These are phyloP conservation scores for Lasiosphaeriaceae sp. DNA, from an alignment of 495 filamentous ascomycete species.

Conservation along the genomic window DNA sequence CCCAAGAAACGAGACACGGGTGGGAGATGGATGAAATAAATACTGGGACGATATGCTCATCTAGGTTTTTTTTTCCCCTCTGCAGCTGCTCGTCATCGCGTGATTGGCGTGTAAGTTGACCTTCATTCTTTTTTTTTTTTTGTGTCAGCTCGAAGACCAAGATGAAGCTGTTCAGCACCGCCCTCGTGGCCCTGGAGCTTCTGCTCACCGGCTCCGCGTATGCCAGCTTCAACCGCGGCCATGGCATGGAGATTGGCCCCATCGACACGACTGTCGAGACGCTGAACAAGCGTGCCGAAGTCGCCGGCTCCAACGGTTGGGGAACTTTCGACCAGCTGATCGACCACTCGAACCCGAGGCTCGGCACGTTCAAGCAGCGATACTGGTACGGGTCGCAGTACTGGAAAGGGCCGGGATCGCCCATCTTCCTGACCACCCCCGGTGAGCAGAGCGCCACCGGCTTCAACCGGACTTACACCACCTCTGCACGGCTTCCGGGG, in stretches of 20 bases:
- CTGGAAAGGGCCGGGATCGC: constrained; percentile 30
- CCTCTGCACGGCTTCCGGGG: constrained; percentile 40
- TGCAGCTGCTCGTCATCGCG: neutral
- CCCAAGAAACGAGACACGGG: too few relatives aligned
- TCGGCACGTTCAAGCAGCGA: constrained; percentile 32
- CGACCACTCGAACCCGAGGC: constrained; percentile 27
- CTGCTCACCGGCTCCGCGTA: constrained; percentile 5
- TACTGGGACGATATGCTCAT: too few relatives aligned
- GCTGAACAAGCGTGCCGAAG: constrained; percentile 21
- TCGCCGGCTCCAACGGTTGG: constrained; percentile 22
- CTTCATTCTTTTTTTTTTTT: too few relatives aligned
- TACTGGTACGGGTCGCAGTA: constrained; percentile 31
- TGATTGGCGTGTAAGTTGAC: neutral
- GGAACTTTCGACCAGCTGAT: constrained; percentile 33
- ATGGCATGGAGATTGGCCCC: constrained; percentile 24
- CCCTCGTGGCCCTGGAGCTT: constrained; percentile 8
- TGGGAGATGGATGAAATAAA: too few relatives aligned
- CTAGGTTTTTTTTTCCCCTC: neutral
- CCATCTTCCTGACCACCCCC: constrained; percentile 51
- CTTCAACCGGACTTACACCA: constrained; percentile 44
- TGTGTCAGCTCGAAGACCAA: neutral
- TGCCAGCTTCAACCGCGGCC: constrained; percentile 9
- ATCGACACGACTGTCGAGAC: constrained; percentile 13
- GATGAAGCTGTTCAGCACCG: constrained; percentile 4
- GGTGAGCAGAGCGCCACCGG: constrained; percentile 52